These are phyloP conservation scores for Mesembryanthemum crystallinum DNA, from an alignment of 148 eudicot species.

Conservation along the genomic window DNA sequence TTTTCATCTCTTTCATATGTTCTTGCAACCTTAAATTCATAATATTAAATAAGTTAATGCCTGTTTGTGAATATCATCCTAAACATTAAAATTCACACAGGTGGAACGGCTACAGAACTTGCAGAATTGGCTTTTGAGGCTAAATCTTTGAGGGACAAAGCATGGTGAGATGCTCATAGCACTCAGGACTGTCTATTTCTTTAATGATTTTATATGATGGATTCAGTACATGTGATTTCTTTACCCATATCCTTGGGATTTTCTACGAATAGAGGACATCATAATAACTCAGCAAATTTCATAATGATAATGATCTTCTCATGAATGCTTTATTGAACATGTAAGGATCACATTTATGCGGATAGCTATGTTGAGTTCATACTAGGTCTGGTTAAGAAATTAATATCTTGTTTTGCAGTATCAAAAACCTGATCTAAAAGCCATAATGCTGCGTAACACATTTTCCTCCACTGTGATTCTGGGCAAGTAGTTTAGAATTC, in stretches of 20 bases:
- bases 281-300: background rate
- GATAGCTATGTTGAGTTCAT: background rate
- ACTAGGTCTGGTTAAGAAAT: background rate
- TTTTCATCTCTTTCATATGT: background rate
- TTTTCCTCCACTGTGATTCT: no score
- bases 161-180: conserved; percentile 59
- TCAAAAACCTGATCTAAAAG: background rate
- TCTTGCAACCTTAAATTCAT: background rate
- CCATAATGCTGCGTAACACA: background rate
- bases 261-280: background rate
- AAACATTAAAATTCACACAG: conserved; percentile 31
- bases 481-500: no score
- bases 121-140: conserved; percentile 78
- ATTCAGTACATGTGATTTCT: background rate
- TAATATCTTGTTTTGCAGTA: background rate
- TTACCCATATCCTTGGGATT: background rate
- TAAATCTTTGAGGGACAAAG: conserved; percentile 65
- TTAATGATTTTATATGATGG: background rate
- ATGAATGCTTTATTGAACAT: conserved; percentile 2
- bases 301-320: background rate
- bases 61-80: conserved; percentile 3
- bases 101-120: conserved; percentile 56
- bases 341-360: background rate
- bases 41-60: background rate
- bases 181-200: background rate